Evolutionary conservation across 768 basidiomycete species (phyloP).

Genomic region (Tricholoma sp.): DNA sequence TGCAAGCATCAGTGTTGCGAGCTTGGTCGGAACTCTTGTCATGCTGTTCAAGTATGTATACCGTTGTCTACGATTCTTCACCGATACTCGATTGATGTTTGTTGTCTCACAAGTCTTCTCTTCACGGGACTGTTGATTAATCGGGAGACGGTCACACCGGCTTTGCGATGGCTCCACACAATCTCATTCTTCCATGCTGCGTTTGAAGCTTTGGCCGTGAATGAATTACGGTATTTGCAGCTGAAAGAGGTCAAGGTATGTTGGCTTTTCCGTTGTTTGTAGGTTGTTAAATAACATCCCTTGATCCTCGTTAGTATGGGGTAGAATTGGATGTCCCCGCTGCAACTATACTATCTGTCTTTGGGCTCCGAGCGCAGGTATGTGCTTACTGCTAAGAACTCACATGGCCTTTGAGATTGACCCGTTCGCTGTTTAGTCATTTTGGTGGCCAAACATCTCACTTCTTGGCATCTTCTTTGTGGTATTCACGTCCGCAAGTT

Average conservation of each 20-base stretch:
- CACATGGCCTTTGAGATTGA: constrained; percentile 16
- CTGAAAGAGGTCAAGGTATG: constrained; percentile 85
- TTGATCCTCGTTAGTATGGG: constrained; percentile 71
- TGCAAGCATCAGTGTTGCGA: constrained; percentile 82
- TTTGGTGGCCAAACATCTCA: constrained; percentile 98
- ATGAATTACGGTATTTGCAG: constrained; percentile 91
- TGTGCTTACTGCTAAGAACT: too few relatives aligned
- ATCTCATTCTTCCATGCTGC: constrained; percentile 98
- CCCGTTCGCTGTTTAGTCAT: constrained; percentile 45
- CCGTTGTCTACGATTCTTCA: constrained; percentile 1
- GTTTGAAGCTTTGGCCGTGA: constrained; percentile 96
- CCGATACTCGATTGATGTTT: background rate
- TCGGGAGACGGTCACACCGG: constrained; percentile 71
- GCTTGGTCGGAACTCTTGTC: constrained; percentile 87
- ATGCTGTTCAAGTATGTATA: constrained; percentile 95
- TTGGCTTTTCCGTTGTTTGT: background rate
- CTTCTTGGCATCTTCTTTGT: constrained; percentile 84
- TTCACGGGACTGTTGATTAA: constrained; percentile 97
- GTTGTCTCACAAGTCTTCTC: constrained; percentile 54
- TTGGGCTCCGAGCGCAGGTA: constrained; percentile 86
- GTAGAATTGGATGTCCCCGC: constrained; percentile 96
- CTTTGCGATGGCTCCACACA: constrained; percentile 82
- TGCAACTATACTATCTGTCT: constrained; percentile 90
- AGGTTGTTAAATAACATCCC: background rate
- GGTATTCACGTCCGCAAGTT: constrained; percentile 71